Percentiles rank a stretch among this genome's conserved stretches.
Evolutionary conservation across 495 filamentous ascomycete species (phyloP).

Genomic region (Darksidea phi): DNA sequence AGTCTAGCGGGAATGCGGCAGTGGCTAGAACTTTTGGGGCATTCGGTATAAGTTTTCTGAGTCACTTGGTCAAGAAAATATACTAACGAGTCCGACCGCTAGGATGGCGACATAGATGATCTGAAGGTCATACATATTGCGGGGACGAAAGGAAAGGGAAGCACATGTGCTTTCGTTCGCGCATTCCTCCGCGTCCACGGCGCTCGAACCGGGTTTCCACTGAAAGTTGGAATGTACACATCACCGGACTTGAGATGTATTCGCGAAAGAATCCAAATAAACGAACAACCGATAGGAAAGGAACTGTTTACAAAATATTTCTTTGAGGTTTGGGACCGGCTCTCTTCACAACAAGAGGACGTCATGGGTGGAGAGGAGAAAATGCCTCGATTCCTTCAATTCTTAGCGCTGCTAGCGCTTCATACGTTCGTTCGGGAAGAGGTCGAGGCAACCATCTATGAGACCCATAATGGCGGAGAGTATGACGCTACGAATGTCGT

Average conservation of each 20-base stretch:
- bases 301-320: slow-evolving; percentile 33
- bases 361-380: neutral
- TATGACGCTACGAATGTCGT: slow-evolving; percentile 38
- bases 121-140: slow-evolving; percentile 51
- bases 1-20: slow-evolving; percentile 25
- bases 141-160: slow-evolving; percentile 56
- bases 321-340: slow-evolving; percentile 31
- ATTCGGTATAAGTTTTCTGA: neutral
- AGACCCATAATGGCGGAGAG: slow-evolving; percentile 35
- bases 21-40: slow-evolving; percentile 26
- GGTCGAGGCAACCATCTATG: slow-evolving; percentile 35
- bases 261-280: slow-evolving; percentile 36
- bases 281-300: slow-evolving; percentile 25
- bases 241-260: slow-evolving; percentile 33
- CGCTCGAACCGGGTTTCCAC: slow-evolving; percentile 27
- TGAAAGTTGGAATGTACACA: slow-evolving; percentile 36
- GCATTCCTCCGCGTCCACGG: slow-evolving; percentile 44
- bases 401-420: slow-evolving; percentile 34
- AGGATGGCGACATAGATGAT: slow-evolving; percentile 18
- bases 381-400: slow-evolving; percentile 58
- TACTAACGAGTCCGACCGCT: neutral
- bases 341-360: slow-evolving; percentile 5
- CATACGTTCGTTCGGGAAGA: slow-evolving; percentile 34
- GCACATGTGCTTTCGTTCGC: slow-evolving; percentile 51
- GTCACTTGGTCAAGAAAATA: neutral